Evolutionary conservation across 148 eudicot species (phyloP).

Genomic region (Vaccinium macrocarpon): DNA sequence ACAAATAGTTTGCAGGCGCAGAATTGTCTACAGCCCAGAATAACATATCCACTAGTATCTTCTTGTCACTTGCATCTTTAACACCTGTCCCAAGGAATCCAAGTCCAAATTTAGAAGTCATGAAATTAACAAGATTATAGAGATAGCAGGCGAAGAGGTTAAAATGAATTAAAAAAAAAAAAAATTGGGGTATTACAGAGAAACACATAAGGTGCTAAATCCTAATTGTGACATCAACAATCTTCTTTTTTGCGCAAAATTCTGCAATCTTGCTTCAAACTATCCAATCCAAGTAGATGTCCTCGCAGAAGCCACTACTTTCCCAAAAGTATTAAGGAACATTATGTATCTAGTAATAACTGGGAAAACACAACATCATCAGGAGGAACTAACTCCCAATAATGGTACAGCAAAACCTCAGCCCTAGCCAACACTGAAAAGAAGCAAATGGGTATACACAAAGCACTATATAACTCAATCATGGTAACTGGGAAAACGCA

Average conservation of each 20-base stretch:
- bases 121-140: neutral
- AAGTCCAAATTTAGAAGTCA: neutral
- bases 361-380: neutral
- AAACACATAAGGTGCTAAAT: neutral
- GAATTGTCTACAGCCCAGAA: constrained; percentile 97
- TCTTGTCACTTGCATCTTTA: constrained; percentile 97
- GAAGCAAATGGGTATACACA: neutral
- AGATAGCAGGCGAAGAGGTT: neutral
- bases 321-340: too few species aligned
- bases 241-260: neutral
- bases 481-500: too few species aligned
- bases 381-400: neutral
- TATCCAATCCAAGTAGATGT: neutral
- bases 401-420: neutral
- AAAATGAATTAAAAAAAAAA: neutral
- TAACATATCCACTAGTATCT: constrained; percentile 91
- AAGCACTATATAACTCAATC: neutral
- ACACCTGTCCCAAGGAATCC: constrained; percentile 43
- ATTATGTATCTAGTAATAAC: neutral
- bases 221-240: neutral
- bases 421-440: neutral
- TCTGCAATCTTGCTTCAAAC: neutral
- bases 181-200: neutral
- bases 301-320: neutral
- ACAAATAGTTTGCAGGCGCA: constrained; percentile 81